These are phyloP conservation scores for Serendipita sp. DNA, from an alignment of 768 basidiomycete species.

Conservation along the genomic window DNA sequence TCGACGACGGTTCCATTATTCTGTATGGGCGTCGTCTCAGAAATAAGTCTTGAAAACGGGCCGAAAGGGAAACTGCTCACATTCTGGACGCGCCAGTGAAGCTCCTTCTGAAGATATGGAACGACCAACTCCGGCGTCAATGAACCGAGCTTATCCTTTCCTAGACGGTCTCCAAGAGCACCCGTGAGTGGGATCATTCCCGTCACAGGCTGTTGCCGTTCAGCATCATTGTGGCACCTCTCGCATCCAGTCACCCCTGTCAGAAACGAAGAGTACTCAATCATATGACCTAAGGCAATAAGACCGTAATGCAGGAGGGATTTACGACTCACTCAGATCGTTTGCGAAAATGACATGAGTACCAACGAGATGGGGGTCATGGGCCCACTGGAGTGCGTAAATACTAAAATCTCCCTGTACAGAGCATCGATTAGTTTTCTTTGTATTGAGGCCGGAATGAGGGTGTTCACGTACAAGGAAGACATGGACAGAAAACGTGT, in stretches of 20 bases:
- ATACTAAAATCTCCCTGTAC: slow-evolving; percentile 15
- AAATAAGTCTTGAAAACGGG: background rate
- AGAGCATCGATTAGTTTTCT: no score
- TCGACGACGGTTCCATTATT: background rate
- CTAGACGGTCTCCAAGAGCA: slow-evolving; percentile 18
- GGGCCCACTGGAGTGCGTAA: slow-evolving; percentile 22
- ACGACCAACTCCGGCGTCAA: slow-evolving; percentile 24
- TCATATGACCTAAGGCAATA: background rate
- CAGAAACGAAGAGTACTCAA: background rate
- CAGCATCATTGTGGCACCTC: slow-evolving; percentile 24
- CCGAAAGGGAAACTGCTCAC: slow-evolving; percentile 15
- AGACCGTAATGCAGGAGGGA: no score
- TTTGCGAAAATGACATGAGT: slow-evolving; percentile 30
- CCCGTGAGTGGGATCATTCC: slow-evolving; percentile 32
- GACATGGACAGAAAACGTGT: slow-evolving; percentile 29
- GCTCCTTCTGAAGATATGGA: slow-evolving; percentile 27
- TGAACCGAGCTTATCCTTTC: slow-evolving; percentile 18
- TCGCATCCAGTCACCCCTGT: slow-evolving; percentile 22
- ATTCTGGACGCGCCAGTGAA: slow-evolving; percentile 30
- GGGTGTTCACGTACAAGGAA: slow-evolving; percentile 26
- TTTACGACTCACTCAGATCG: background rate
- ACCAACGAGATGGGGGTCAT: slow-evolving; percentile 28
- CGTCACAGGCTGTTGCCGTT: slow-evolving; percentile 21
- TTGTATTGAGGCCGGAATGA: no score
- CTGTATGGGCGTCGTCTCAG: background rate